Evolutionary conservation across 257 asterid species (phyloP), one percentile per base, ranked within the genome.

Genomic region (Gentiana dahurica): DNA sequence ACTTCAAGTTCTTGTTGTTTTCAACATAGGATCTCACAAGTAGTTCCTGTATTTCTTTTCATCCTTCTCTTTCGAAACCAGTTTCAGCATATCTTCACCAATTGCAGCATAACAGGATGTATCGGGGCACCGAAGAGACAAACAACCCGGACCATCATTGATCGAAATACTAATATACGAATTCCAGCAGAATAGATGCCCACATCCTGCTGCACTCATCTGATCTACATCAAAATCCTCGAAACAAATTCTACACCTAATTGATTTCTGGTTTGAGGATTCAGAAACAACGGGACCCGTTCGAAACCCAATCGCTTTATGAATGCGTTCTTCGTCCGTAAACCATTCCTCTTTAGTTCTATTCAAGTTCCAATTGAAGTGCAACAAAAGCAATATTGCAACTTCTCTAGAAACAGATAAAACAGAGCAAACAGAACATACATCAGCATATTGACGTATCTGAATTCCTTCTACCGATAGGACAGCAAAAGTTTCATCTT

Each of bases 1-100:
- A 83, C 77, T 86, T 86, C 37, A 83, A 75, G 87, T 86, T 39
- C 15, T 34, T 35, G 4, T 51, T 41, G 8, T 43, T 51, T 8
- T 65, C 64, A 0, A 43, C 47, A 44, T 65, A 57, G 1, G 59
- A 57, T n/a, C 34, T 34, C 12, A 45, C 5, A 65, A n/a, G 50
- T n/a, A 34, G 4, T 44, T 24, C 3, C 32, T 9, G 9, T 50
- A 50, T 13, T 43, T 65, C 2, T 3, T 12, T 41, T 8, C 34
- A 13, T 57, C 64, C 24, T 24, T 24, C 54, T 33, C 72, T 3
- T 32, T 57, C 0, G 43, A 53, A 0, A 57, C 60, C 12, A 60
- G 34, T 3, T 5, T 11, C 10, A 54, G 24, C 0, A 67, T 60
- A 8, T 49, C 39, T 39, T 53, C 61, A 13, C 54, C 1, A 7